Base-by-base conservation (phyloP, 768 basidiomycete species). In the Infundibulicybe gibba region DNA sequence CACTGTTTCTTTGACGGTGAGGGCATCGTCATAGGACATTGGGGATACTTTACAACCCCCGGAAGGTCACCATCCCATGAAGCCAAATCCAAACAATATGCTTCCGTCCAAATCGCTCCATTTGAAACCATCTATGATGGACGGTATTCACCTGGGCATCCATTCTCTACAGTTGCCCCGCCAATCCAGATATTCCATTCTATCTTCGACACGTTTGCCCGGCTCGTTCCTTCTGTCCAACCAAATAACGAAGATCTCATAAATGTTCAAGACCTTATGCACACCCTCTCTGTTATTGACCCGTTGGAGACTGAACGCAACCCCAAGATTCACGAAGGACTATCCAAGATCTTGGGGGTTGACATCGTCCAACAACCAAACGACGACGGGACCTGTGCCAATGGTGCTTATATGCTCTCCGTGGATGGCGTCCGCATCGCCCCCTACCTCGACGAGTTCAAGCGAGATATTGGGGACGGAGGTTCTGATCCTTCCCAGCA, bases 401-500 rank as follows among this genome's bases (percentile, higher is more conserved):
- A 39, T 16, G 25, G 37, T 15, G 3, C 3, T 53, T 45, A 3
- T 48, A 57, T 52, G 5, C 41, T 20, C 25, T 0, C 14, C 16
- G 20, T 45, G 15, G 9, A 17, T 19, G 30, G 4, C 16, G 19
- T 14, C n/a, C 17, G 5, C 6, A 33, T 11, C 1, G 6, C 55
- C n/a, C 2, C 59, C 3, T 8, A 69, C 19, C 15, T 35, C 1
- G 57, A 68, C 49, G 48, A 61, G 38, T 6, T n/a, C 35, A 57
- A 52, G 51, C 49, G 49, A 39, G 57, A 61, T 41, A 41, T 65
- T 3, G 67, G 64, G 12, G 56, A 63, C 34, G 60, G 54, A n/a
- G 50, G 49, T 10, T 67, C 47, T 16, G 66, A 71, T 47, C 61
- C 62, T 10, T 56, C 57, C 14, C 49, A 32, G 2, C 68, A 68